Evolutionary conservation across 805 yeast species (phyloP).

Genomic region (Candida easanensis): DNA sequence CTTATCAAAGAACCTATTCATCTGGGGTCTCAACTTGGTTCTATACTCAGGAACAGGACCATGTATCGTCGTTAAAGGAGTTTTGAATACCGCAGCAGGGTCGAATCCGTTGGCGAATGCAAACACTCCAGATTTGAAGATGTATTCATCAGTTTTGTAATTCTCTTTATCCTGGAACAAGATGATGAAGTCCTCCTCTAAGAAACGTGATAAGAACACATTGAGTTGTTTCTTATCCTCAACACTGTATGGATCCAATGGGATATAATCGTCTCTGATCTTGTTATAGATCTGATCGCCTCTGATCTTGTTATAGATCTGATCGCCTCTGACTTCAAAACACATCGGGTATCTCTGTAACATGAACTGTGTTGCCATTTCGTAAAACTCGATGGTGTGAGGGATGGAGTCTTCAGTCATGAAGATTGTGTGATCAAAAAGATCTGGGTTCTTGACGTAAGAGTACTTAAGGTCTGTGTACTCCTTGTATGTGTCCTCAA

Average conservation of each 20-base stretch:
- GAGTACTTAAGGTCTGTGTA: constrained; percentile 39
- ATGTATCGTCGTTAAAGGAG: constrained; percentile 60
- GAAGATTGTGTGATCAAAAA: constrained; percentile 34
- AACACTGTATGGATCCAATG: constrained; percentile 25
- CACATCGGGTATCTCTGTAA: constrained; percentile 26
- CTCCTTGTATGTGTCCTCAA: constrained; percentile 58
- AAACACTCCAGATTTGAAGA: constrained; percentile 52
- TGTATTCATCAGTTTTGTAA: constrained; percentile 51
- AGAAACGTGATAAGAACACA: constrained; percentile 17
- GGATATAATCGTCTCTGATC: constrained; percentile 26
- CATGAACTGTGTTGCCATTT: constrained; percentile 24
- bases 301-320: constrained; percentile 22
- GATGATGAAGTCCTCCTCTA: constrained; percentile 45
- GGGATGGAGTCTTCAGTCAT: constrained; percentile 28
- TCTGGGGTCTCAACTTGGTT: constrained; percentile 52
- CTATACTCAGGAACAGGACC: constrained; percentile 70
- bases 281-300: constrained; percentile 25
- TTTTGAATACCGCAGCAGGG: constrained; percentile 50
- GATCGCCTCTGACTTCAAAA: constrained; percentile 22
- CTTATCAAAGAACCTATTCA: constrained; percentile 64
- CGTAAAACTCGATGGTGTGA: constrained; percentile 25
- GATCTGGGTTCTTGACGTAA: constrained; percentile 31
- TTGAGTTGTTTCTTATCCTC: constrained; percentile 19
- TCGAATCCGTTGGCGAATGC: constrained; percentile 75
- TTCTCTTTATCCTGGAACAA: constrained; percentile 39